Percentiles rank a stretch among this genome's conserved stretches.
These are phyloP conservation scores for Exophiala dermatitidis DNA, from an alignment of 2,329 filamentous ascomycete species.

Conservation along the genomic window DNA sequence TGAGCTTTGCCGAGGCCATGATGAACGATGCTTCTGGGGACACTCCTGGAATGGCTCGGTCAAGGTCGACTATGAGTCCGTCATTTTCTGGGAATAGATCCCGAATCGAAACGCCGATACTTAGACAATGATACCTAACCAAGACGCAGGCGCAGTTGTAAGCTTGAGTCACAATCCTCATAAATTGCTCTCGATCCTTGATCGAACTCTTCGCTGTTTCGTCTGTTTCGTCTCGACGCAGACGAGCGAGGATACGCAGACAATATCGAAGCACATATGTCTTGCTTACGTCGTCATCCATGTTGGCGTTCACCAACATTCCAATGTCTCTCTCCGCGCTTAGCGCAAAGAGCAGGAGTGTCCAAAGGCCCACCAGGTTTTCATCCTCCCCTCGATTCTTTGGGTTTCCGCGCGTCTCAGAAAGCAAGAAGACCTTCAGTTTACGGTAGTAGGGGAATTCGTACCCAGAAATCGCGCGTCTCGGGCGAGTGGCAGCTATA, in stretches of 20 bases:
- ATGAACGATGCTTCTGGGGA: not conserved
- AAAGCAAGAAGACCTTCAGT: slow-evolving; percentile 10
- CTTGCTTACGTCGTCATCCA: not conserved
- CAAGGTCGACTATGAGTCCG: not conserved
- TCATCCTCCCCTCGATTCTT: slow-evolving; percentile 2
- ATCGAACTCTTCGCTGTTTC: not conserved
- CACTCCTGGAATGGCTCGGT: not conserved
- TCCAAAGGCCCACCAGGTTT: slow-evolving; percentile 20
- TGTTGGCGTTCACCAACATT: not conserved
- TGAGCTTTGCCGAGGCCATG: not conserved
- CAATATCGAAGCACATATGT: slow-evolving; percentile 4
- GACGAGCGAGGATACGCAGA: slow-evolving; percentile 5
- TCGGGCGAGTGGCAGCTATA: not conserved
- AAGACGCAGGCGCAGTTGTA: slow-evolving; percentile 10
- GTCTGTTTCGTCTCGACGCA: not conserved
- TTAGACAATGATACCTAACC: slow-evolving; percentile 9
- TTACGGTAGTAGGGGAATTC: slow-evolving; percentile 6
- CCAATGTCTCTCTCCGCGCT: slow-evolving; percentile 17
- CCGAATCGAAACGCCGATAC: slow-evolving; percentile 7
- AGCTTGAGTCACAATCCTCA: not conserved
- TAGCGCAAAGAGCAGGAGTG: slow-evolving; percentile 11
- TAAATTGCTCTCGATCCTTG: slow-evolving; percentile 2
- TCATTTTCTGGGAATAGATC: not conserved
- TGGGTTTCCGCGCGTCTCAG: not conserved
- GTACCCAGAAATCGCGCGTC: not conserved